These are phyloP conservation scores for Plantago rigida DNA, from an alignment of 305 asterid species.

Conservation along the genomic window DNA sequence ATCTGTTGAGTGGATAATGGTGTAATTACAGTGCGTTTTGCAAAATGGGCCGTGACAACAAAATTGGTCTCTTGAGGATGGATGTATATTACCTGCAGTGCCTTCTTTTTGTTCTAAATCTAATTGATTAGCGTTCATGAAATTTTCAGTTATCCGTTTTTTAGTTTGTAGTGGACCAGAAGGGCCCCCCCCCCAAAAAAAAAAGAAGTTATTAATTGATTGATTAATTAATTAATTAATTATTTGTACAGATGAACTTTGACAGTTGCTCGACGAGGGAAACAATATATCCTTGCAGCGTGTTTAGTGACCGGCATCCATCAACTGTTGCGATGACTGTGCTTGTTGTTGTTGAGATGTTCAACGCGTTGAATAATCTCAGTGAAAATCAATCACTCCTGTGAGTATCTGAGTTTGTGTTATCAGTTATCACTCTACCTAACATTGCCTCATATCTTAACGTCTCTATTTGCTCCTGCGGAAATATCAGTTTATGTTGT, in stretches of 20 bases:
- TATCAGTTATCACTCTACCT: no score
- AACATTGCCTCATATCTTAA: no score
- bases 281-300: constrained; percentile 64
- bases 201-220: no score
- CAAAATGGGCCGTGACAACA: background rate
- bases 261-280: constrained; percentile 90
- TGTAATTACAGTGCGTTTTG: background rate
- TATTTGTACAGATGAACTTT: constrained; percentile 55
- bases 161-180: constrained; percentile 2
- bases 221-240: no score
- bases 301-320: constrained; percentile 83
- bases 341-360: constrained; percentile 95
- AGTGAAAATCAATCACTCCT: constrained; percentile 95
- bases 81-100: background rate
- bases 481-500: no score
- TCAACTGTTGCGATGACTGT: constrained; percentile 97
- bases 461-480: no score
- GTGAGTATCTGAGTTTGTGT: constrained; percentile 39
- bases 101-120: background rate
- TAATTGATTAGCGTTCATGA: background rate
- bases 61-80: background rate
- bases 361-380: constrained; percentile 93
- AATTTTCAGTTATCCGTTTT: background rate
- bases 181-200: constrained; percentile 4
- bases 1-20: background rate